These are phyloP conservation scores for Cryptosporidium xiaoi DNA, from an alignment of 169 alveolate species.

Conservation along the genomic window DNA sequence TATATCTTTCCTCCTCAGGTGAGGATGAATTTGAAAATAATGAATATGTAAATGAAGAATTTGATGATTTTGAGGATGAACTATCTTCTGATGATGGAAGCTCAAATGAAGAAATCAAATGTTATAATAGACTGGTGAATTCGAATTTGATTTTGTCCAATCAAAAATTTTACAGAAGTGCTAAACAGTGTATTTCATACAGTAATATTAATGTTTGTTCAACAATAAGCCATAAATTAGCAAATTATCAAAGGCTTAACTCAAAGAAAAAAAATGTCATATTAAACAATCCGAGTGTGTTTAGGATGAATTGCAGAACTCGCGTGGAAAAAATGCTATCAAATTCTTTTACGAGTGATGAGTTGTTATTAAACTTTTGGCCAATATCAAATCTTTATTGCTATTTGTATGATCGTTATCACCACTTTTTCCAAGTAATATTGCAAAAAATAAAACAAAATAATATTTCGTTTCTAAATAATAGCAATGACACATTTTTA, in stretches of 20 bases:
- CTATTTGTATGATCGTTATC: conserved; percentile 44
- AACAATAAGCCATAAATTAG: neutral
- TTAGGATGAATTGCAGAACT: conserved; percentile 43
- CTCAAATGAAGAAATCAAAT: conserved; percentile 51
- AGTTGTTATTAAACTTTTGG: conserved; percentile 54
- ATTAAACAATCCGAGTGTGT: conserved; percentile 45
- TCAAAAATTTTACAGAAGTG: conserved; percentile 10
- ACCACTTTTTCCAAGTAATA: conserved; percentile 32
- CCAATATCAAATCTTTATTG: conserved; percentile 62
- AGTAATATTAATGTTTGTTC: conserved; percentile 33
- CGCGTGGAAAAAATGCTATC: conserved; percentile 19
- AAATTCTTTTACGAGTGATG: conserved; percentile 30
- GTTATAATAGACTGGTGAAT: conserved; percentile 36
- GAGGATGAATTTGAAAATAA: conserved; percentile 55
- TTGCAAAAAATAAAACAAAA: conserved; percentile 16
- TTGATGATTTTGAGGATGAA: conserved; percentile 3
- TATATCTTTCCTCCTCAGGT: conserved; percentile 54
- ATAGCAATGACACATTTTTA: conserved; percentile 66
- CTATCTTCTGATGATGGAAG: conserved; percentile 19
- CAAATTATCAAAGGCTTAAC: neutral
- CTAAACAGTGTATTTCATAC: conserved; percentile 52
- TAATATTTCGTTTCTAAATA: conserved; percentile 35
- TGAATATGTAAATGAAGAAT: conserved; percentile 1
- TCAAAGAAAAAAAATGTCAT: conserved; percentile 33
- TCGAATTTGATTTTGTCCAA: conserved; percentile 36